Percentiles rank a stretch among this genome's conserved stretches.
Evolutionary conservation across 495 filamentous ascomycete species (phyloP).

Genomic region (Xylaria intraflava): DNA sequence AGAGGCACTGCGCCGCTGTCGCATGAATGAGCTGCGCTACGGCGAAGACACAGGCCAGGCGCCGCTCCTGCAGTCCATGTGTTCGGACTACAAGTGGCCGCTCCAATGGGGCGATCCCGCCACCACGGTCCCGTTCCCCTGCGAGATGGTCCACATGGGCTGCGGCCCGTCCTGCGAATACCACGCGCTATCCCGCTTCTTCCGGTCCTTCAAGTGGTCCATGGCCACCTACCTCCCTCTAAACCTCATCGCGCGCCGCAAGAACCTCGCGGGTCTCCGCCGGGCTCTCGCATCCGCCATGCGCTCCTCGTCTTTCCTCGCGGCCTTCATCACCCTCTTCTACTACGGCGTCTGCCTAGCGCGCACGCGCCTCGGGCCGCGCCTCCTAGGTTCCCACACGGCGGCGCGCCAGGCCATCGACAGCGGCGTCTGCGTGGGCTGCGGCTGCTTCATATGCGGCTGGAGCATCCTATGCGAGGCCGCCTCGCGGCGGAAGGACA

Average conservation of each 20-base stretch:
- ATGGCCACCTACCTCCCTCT: constrained; percentile 77
- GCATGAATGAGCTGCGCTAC: constrained; percentile 60
- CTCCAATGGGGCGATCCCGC: constrained; percentile 69
- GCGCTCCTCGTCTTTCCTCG: constrained; percentile 77
- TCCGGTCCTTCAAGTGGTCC: constrained; percentile 64
- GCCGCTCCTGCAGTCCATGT: constrained; percentile 65
- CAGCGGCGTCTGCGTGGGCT: constrained; percentile 62
- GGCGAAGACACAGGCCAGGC: constrained; percentile 73
- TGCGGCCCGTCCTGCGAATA: constrained; percentile 68
- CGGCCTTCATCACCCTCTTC: constrained; percentile 71
- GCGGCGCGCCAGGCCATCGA: constrained; percentile 40
- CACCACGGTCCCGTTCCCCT: constrained; percentile 69
- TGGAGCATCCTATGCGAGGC: constrained; percentile 79
- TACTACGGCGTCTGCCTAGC: constrained; percentile 86
- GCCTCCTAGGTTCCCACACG: constrained; percentile 48
- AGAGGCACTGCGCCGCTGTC: constrained; percentile 61
- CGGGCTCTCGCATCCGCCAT: constrained; percentile 54
- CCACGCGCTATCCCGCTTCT: constrained; percentile 67
- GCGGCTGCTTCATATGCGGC: constrained; percentile 74
- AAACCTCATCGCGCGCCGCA: constrained; percentile 57
- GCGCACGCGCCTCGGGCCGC: constrained; percentile 72
- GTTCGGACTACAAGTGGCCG: constrained; percentile 64
- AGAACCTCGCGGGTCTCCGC: constrained; percentile 33
- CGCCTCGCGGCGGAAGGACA: constrained; percentile 61
- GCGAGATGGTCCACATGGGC: constrained; percentile 84